These are phyloP conservation scores for Chrysochromulina tobinii DNA, from an alignment of 78 protist species.

Conservation along the genomic window DNA sequence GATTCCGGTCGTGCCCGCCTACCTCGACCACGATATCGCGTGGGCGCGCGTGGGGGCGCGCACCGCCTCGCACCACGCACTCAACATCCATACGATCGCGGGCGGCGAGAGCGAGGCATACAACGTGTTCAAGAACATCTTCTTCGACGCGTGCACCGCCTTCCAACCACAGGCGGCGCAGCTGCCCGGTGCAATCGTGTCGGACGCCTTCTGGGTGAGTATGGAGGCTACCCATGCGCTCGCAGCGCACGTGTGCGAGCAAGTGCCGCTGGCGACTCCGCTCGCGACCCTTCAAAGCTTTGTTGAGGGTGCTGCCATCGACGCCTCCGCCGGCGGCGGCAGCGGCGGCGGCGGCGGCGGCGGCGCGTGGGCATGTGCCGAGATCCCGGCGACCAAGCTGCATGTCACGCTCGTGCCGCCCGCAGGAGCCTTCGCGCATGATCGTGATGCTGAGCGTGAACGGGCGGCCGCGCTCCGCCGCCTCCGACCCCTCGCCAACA, in stretches of 20 bases:
- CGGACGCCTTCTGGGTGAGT: neutral
- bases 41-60: neutral
- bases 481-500: neutral
- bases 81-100: neutral
- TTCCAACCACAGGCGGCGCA: neutral
- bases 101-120: neutral
- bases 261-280: neutral
- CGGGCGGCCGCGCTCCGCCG: neutral
- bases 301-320: neutral
- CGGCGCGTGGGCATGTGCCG: neutral
- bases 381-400: neutral
- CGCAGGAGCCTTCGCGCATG: too few relatives aligned
- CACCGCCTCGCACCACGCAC: neutral
- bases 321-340: neutral
- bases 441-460: neutral
- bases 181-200: neutral
- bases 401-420: conserved; percentile 5
- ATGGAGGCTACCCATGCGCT: too few relatives aligned
- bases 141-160: neutral
- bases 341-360: neutral
- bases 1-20: neutral
- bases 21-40: neutral
- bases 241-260: too few relatives aligned
- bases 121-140: neutral
- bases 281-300: neutral